A percentile compares a stretch with the other conserved stretches of the same genome.
phyloP scores from a whole-genome alignment of 306 rosid species.

The Sechiopsis laciniata region DNA sequence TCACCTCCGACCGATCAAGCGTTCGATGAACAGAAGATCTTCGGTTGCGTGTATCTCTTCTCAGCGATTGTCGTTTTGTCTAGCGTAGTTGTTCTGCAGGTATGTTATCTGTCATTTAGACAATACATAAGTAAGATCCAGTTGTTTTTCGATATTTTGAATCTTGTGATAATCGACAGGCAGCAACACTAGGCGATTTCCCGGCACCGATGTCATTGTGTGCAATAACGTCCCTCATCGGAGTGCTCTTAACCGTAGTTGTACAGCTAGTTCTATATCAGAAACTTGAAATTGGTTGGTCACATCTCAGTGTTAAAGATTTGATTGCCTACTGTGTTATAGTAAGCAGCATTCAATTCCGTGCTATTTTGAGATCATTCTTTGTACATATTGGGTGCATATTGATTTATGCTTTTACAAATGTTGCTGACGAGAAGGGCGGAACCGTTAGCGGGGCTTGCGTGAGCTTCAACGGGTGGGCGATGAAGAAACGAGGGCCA shows the following conservation, averaged over 20 bases:
- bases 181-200: slow-evolving; percentile 59
- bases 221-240: slow-evolving; percentile 65
- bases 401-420: slow-evolving; percentile 14
- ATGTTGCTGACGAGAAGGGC: slow-evolving; percentile 31
- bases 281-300: slow-evolving; percentile 38
- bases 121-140: neutral
- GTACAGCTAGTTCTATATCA: slow-evolving; percentile 37
- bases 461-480: slow-evolving; percentile 80
- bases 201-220: slow-evolving; percentile 81
- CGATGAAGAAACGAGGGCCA: slow-evolving; percentile 84
- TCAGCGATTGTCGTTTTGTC: slow-evolving; percentile 54
- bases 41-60: slow-evolving; percentile 68
- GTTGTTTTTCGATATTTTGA: neutral
- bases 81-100: slow-evolving; percentile 61
- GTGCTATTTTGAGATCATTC: neutral
- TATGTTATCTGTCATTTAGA: neutral
- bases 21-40: slow-evolving; percentile 52
- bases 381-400: neutral
- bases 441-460: slow-evolving; percentile 62
- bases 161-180: slow-evolving; percentile 30
- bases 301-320: slow-evolving; percentile 34
- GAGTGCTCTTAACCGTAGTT: slow-evolving; percentile 47
- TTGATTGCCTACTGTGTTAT: slow-evolving; percentile 43
- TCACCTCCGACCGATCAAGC: slow-evolving; percentile 21
- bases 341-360: slow-evolving; percentile 35